A percentile compares a stretch with the other conserved stretches of the same genome.
phyloP scores from a whole-genome alignment of 208 protist species.

The Leptomonas seymouri region DNA sequence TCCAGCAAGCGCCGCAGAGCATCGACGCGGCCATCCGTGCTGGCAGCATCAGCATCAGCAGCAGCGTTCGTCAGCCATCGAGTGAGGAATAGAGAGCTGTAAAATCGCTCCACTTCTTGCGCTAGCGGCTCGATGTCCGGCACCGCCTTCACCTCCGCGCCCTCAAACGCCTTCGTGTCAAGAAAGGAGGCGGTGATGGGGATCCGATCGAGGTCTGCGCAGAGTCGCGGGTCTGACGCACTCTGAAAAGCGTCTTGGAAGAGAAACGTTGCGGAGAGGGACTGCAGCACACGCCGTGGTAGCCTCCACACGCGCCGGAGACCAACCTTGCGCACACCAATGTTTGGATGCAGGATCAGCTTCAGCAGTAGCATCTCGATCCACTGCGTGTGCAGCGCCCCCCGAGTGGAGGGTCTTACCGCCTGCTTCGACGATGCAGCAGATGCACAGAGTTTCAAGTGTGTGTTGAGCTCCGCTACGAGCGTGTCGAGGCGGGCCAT shows the following conservation, averaged over 20 bases:
- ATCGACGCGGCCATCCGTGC: conserved; percentile 30
- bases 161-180: conserved; percentile 73
- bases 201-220: conserved; percentile 72
- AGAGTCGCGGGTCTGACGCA: conserved; percentile 70
- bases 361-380: conserved; percentile 85
- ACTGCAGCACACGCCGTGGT: conserved; percentile 41
- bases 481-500: conserved; percentile 76
- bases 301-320: conserved; percentile 66
- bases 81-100: conserved; percentile 51
- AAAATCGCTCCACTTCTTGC: conserved; percentile 80
- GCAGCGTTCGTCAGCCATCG: conserved; percentile 4
- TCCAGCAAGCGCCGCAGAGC: conserved; percentile 48
- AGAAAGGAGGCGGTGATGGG: conserved; percentile 59
- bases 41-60: neutral
- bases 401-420: neutral
- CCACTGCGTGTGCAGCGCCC: conserved; percentile 61
- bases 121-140: conserved; percentile 45
- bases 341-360: conserved; percentile 79
- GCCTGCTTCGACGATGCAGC: neutral
- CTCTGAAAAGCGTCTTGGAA: conserved; percentile 55
- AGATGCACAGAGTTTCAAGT: conserved; percentile 4
- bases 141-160: conserved; percentile 50
- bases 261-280: conserved; percentile 65
- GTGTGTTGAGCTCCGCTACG: conserved; percentile 34
- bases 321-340: conserved; percentile 72